These are phyloP conservation scores for Zostera marina DNA, from an alignment of 116 monocot species.

Conservation along the genomic window DNA sequence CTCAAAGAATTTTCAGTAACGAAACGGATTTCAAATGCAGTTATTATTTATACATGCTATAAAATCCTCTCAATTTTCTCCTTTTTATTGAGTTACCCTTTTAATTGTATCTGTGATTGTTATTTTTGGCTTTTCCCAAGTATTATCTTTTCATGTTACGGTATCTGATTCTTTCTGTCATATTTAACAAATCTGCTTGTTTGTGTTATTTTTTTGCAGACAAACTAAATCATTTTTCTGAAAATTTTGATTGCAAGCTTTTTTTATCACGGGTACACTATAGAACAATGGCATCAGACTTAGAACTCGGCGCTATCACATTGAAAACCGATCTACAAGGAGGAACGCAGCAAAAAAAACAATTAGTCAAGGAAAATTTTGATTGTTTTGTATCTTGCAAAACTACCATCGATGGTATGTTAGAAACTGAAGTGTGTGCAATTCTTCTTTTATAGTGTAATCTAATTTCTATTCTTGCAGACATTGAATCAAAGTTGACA, in stretches of 20 bases:
- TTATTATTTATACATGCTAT: too few species aligned
- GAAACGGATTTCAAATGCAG: too few species aligned
- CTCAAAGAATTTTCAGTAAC: too few species aligned
- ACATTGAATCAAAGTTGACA: conserved; percentile 83
- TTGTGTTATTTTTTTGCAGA: conserved; percentile 40
- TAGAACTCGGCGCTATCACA: conserved; percentile 73
- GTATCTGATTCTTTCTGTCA: neutral
- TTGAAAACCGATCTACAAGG: conserved; percentile 90
- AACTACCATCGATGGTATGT: conserved; percentile 90
- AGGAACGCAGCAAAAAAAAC: conserved; percentile 92
- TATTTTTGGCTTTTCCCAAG: too few species aligned
- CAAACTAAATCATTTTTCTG: conserved; percentile 70
- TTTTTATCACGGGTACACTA: conserved; percentile 85
- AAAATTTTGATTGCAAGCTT: conserved; percentile 76
- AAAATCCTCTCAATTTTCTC: too few species aligned
- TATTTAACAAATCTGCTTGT: neutral
- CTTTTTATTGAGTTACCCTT: too few species aligned
- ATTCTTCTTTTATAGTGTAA: neutral
- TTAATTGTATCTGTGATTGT: too few species aligned
- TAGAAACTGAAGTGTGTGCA: neutral
- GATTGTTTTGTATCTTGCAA: conserved; percentile 99
- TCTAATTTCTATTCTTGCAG: conserved; percentile 23
- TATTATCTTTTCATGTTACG: neutral
- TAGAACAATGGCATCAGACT: conserved; percentile 73
- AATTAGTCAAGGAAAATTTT: conserved; percentile 97